phyloP scores from a whole-genome alignment of 139 green algal species.

The Zygnema cylindricum region DNA sequence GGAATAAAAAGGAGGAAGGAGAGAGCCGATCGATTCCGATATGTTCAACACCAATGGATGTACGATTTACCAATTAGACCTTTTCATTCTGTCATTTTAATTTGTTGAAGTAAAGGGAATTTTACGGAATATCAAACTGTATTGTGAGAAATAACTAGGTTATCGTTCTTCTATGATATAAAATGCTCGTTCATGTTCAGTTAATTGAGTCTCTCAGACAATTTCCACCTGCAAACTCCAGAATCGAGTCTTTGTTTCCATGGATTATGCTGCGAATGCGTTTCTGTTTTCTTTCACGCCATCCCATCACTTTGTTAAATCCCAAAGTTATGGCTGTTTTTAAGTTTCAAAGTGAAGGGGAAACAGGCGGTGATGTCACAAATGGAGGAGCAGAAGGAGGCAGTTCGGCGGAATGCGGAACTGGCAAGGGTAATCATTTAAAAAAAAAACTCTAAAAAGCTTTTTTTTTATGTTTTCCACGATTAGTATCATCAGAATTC shows the following conservation, averaged over 20 bases:
- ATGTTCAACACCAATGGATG: background rate
- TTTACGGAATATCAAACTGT: no score
- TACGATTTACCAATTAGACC: background rate
- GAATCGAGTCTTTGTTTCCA: background rate
- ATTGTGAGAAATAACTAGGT: no score
- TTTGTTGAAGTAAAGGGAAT: no score
- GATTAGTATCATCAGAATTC: no score
- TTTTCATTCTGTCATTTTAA: background rate
- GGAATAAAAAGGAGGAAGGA: background rate
- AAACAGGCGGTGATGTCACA: background rate
- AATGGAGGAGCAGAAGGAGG: slow-evolving; percentile 26
- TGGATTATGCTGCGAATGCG: background rate
- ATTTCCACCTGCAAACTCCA: background rate
- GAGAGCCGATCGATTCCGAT: background rate
- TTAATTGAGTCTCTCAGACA: background rate
- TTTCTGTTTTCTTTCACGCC: background rate
- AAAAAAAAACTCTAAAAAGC: no score
- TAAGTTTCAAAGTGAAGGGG: no score
- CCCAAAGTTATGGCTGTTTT: background rate
- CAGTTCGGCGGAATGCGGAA: slow-evolving; percentile 7
- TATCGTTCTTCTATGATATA: no score
- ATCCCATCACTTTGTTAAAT: background rate
- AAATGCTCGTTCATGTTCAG: background rate
- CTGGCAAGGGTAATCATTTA: background rate
- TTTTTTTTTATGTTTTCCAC: no score